Evolutionary conservation across 2,329 filamentous ascomycete species (phyloP).

Genomic region (Ceratocystis papillata): DNA sequence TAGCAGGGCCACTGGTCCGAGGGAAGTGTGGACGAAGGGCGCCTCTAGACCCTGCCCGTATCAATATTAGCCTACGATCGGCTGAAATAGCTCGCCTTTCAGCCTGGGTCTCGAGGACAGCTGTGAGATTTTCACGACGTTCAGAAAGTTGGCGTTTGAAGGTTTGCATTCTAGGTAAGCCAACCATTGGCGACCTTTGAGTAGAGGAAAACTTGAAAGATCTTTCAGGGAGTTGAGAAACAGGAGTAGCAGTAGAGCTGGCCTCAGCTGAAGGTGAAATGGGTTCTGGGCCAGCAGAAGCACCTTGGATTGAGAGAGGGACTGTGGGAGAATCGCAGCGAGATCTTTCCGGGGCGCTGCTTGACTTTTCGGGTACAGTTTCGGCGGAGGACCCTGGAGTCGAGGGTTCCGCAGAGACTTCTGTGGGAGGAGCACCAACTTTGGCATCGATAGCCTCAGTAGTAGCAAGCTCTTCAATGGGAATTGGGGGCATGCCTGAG

Average conservation of each 20-base stretch:
- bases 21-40: conserved; percentile 28
- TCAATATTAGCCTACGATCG: conserved; percentile 38
- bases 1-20: conserved; percentile 41
- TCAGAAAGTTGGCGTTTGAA: conserved; percentile 79
- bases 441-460: background rate
- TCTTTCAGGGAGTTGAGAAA: background rate
- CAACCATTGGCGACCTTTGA: conserved; percentile 29
- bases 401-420: background rate
- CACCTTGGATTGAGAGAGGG: background rate
- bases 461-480: background rate
- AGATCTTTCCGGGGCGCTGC: background rate
- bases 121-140: conserved; percentile 59
- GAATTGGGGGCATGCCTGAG: background rate
- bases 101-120: conserved; percentile 49
- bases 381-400: background rate
- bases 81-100: conserved; percentile 64
- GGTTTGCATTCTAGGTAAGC: conserved; percentile 63
- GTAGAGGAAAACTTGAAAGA: conserved; percentile 14
- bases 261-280: background rate
- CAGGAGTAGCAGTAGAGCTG: background rate
- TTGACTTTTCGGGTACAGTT: background rate
- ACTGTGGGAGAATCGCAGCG: background rate
- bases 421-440: background rate
- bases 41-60: conserved; percentile 31
- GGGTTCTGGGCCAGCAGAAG: background rate